These are phyloP conservation scores for Begonia masoniana DNA, from an alignment of 306 rosid genomes.

Conservation along the genomic window DNA sequence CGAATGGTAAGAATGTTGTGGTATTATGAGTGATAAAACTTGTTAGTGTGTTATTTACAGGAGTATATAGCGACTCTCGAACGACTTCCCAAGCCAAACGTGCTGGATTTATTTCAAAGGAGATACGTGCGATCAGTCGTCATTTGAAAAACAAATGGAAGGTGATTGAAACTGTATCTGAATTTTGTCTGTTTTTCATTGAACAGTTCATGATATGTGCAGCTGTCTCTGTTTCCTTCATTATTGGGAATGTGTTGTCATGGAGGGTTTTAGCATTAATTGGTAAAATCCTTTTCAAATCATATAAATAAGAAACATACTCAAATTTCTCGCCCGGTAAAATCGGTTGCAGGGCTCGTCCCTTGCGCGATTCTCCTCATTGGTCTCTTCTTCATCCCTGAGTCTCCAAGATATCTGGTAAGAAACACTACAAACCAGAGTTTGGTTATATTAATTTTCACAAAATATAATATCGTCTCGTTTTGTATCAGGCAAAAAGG, in stretches of 20 bases:
- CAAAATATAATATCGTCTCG: too few relatives aligned
- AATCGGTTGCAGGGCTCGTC: constrained; percentile 47
- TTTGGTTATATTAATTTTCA: too few relatives aligned
- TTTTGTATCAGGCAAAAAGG: constrained; percentile 46
- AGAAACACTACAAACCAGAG: constrained; percentile 9
- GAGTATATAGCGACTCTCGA: constrained; percentile 63
- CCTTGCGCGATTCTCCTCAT: constrained; percentile 60
- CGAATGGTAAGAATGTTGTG: background rate
- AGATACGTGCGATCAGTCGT: constrained; percentile 44
- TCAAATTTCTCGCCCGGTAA: background rate
- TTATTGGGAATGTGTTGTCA: constrained; percentile 62
- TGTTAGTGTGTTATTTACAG: constrained; percentile 22
- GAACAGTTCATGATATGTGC: constrained; percentile 59
- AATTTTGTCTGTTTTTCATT: background rate
- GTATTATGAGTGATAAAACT: too few relatives aligned
- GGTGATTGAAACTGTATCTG: constrained; percentile 3
- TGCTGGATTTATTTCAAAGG: constrained; percentile 63
- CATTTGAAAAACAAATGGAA: background rate
- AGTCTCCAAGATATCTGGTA: constrained; percentile 99
- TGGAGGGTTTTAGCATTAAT: constrained; percentile 71
- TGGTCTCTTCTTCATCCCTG: constrained; percentile 84
- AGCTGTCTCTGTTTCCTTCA: constrained; percentile 58
- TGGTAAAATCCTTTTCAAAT: constrained; percentile 24
- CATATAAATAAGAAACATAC: background rate
- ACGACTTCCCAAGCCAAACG: constrained; percentile 52